Base-by-base conservation (phyloP, 257 asterid species). In the Plantago ovata region DNA sequence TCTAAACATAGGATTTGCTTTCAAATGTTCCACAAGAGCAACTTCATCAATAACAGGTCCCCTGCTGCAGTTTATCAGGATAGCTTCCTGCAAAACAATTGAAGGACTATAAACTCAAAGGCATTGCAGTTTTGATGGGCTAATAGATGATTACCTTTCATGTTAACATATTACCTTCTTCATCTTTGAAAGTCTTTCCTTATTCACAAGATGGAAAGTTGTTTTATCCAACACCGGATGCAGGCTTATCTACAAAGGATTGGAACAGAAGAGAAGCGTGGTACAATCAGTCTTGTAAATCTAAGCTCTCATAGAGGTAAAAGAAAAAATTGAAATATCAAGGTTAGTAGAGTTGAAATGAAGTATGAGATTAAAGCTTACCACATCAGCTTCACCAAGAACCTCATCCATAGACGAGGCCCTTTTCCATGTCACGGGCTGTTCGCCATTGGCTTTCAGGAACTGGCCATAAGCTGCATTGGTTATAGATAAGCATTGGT, bases 1-100 rank as follows among this genome's bases (percentile, higher is more conserved):
- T 70, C 98, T 81, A 69, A 91, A 91, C 98, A 91, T 91, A 43
- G 96, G 98, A 72, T 87, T 91, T 20, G 71, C 89, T 66, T 67
- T 91, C 69, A 91, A 78, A 72, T 91, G 98, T 66, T 87, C 90
- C 1, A 91, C 98, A 1, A 91, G 98, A 58, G 96, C 96, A n/a
- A 60, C 93, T 85, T 91, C 98, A 48, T 91, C 95, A 22, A 91
- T 19, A 36, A 91, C 98, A 13, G 98, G 98, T 18, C 98, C 98
- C 72, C 96, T 77, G 81, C 98, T 91, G 82, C 98, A 91, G 79
- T 91, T 91, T 49, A 91, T 67, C 7, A 91, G 96, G 53, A 91
- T 81, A 52, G 98, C 98, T 58, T 91, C 96, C 96, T 89, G 65
- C 61, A 52, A 19, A 21, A 28, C 13, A 43, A 8, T 45, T 15